Evolutionary conservation across 2,329 filamentous ascomycete species (phyloP).

Genomic region (Hirsutella thompsonii): DNA sequence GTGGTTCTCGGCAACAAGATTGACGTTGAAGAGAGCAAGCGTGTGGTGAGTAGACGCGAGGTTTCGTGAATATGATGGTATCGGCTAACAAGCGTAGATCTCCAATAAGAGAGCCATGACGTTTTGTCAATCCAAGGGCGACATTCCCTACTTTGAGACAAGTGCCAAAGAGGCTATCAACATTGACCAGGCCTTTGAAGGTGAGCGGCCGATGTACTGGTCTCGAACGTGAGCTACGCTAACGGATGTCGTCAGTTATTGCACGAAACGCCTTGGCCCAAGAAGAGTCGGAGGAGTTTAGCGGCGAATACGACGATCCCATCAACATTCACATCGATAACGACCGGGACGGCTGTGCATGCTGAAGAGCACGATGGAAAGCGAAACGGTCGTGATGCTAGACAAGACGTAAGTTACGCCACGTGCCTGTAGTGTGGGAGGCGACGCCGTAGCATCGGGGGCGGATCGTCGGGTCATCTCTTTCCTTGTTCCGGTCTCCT

Average conservation of each 20-base stretch:
- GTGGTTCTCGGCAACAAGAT: conserved; percentile 98
- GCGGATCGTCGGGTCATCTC: conserved; percentile 4
- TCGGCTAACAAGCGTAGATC: conserved; percentile 41
- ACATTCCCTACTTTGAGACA: conserved; percentile 98
- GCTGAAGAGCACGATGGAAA: conserved; percentile 37
- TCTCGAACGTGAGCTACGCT: conserved; percentile 1
- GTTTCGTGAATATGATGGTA: neutral
- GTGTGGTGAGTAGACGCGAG: conserved; percentile 47
- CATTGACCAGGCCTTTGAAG: conserved; percentile 71
- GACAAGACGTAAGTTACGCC: too few relatives aligned
- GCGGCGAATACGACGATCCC: conserved; percentile 91
- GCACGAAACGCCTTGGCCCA: conserved; percentile 90
- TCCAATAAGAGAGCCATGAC: conserved; percentile 93
- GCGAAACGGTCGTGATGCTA: neutral
- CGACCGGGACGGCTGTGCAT: conserved; percentile 84
- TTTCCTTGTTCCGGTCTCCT: conserved; percentile 4
- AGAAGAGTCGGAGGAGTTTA: conserved; percentile 96
- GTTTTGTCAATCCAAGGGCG: conserved; percentile 94
- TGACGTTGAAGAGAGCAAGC: conserved; percentile 94
- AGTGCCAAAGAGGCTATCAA: conserved; percentile 98
- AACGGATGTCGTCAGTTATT: conserved; percentile 51
- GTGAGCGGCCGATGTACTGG: conserved; percentile 19
- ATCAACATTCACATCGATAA: conserved; percentile 97
- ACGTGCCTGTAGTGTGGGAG: too few relatives aligned
- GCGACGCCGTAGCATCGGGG: neutral